Evolutionary conservation across 148 eudicot genomes (phyloP).

Genomic region (Arbutus unedo): DNA sequence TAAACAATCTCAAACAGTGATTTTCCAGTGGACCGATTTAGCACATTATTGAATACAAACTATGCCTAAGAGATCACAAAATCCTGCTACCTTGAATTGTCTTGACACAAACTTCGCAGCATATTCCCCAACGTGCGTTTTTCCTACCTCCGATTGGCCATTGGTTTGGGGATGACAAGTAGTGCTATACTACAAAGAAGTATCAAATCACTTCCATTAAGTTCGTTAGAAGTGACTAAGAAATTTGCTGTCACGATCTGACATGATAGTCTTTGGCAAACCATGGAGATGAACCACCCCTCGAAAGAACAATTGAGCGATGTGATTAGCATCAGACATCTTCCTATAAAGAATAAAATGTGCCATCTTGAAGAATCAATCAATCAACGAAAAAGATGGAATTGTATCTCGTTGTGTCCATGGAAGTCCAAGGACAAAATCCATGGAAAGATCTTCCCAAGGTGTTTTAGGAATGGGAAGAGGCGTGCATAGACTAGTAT

Average conservation of each 20-base stretch:
- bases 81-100: background rate
- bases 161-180: no score
- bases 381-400: background rate
- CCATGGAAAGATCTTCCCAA: no score
- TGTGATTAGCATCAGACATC: background rate
- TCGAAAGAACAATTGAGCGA: background rate
- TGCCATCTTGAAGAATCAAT: background rate
- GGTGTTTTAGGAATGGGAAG: no score
- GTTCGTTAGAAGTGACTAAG: background rate
- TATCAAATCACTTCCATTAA: background rate
- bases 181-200: background rate
- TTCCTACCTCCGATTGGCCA: background rate
- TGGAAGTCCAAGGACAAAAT: no score
- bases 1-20: no score
- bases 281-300: background rate
- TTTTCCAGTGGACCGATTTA: background rate
- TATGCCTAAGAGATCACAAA: background rate
- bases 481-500: background rate
- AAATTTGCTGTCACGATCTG: background rate
- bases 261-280: conserved; percentile 7
- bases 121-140: background rate
- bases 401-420: no score
- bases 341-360: conserved; percentile 5
- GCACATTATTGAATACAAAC: background rate
- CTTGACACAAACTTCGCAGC: background rate